Percentiles rank a stretch among this genome's conserved stretches.
phyloP scores from a whole-genome alignment of 805 yeast genomes.

The Nakazawaea peltata region DNA sequence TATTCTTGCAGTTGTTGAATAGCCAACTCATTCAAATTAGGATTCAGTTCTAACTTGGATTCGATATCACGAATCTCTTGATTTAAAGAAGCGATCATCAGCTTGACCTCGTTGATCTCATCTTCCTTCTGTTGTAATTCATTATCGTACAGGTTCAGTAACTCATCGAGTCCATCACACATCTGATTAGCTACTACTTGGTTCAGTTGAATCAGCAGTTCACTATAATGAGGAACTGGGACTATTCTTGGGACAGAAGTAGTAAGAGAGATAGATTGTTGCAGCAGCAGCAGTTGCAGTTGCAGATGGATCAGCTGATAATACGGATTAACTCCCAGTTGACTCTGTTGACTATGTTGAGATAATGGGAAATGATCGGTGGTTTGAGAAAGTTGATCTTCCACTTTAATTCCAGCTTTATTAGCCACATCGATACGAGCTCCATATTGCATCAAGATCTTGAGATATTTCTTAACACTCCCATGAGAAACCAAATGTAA shows the following conservation, averaged over 20 bases:
- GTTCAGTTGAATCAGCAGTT: slow-evolving; percentile 45
- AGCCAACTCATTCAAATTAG: slow-evolving; percentile 15
- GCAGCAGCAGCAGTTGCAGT: too few species aligned
- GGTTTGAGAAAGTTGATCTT: slow-evolving; percentile 22
- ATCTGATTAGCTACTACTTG: slow-evolving; percentile 45
- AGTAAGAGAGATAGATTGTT: slow-evolving; percentile 11
- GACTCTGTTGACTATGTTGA: slow-evolving; percentile 3
- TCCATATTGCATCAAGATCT: slow-evolving; percentile 37
- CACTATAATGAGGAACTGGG: slow-evolving; percentile 36
- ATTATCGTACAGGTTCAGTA: slow-evolving; percentile 43
- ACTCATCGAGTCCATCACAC: slow-evolving; percentile 35
- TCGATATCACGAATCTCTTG: slow-evolving; percentile 23
- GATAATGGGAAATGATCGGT: slow-evolving; percentile 7
- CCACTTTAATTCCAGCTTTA: slow-evolving; percentile 34
- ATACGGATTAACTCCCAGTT: slow-evolving; percentile 12
- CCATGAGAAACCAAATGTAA: slow-evolving; percentile 42
- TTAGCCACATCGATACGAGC: slow-evolving; percentile 45
- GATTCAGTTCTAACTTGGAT: slow-evolving; percentile 24
- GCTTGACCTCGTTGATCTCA: slow-evolving; percentile 21
- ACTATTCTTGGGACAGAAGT: slow-evolving; percentile 8
- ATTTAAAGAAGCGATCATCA: slow-evolving; percentile 20
- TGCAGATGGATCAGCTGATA: slow-evolving; percentile 10
- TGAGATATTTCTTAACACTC: slow-evolving; percentile 35
- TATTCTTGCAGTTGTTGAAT: slow-evolving; percentile 10
- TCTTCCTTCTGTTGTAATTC: slow-evolving; percentile 38